A percentile compares a stretch with the other conserved stretches of the same genome.
These are phyloP conservation scores for Exophiala calicioides DNA, from an alignment of 2,329 filamentous ascomycete genomes.

Conservation along the genomic window DNA sequence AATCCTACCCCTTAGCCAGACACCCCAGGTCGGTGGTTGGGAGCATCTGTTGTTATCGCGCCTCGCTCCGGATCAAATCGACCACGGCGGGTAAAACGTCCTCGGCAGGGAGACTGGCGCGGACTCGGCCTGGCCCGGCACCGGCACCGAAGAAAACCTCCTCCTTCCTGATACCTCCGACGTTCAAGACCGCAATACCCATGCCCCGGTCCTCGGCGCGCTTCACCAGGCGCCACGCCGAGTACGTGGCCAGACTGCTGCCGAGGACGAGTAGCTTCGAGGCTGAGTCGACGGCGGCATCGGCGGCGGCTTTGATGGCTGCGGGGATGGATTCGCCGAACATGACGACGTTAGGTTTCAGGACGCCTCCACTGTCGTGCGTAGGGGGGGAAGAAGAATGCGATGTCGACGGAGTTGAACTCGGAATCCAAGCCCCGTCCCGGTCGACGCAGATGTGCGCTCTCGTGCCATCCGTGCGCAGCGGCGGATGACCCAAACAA, in stretches of 20 bases:
- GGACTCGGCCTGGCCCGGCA: conserved; percentile 36
- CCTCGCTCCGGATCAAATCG: conserved; percentile 16
- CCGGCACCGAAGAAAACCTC: conserved; percentile 42
- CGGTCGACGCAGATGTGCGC: conserved; percentile 68
- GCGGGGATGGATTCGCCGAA: conserved; percentile 84
- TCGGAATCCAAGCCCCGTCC: conserved; percentile 73
- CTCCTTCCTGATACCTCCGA: conserved; percentile 56
- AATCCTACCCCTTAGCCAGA: too few relatives aligned
- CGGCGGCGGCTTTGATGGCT: conserved; percentile 71
- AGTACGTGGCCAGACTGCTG: conserved; percentile 91
- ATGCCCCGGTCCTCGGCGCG: conserved; percentile 78
- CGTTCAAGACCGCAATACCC: conserved; percentile 83
- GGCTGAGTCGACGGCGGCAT: conserved; percentile 75
- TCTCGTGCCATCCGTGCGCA: conserved; percentile 55
- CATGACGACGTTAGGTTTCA: conserved; percentile 95
- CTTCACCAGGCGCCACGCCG: conserved; percentile 87
- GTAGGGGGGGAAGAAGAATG: conserved; percentile 41
- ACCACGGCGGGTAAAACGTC: conserved; percentile 44
- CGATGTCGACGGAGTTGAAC: conserved; percentile 35
- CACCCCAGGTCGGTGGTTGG: too few relatives aligned
- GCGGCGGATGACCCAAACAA: conserved; percentile 68
- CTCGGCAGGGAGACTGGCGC: conserved; percentile 47
- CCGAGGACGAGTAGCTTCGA: conserved; percentile 77
- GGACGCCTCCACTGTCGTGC: conserved; percentile 69
- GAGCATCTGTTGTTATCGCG: too few relatives aligned